Evolutionary conservation across 208 protist genomes (phyloP).

Genomic region (Borovskyia barvae): DNA sequence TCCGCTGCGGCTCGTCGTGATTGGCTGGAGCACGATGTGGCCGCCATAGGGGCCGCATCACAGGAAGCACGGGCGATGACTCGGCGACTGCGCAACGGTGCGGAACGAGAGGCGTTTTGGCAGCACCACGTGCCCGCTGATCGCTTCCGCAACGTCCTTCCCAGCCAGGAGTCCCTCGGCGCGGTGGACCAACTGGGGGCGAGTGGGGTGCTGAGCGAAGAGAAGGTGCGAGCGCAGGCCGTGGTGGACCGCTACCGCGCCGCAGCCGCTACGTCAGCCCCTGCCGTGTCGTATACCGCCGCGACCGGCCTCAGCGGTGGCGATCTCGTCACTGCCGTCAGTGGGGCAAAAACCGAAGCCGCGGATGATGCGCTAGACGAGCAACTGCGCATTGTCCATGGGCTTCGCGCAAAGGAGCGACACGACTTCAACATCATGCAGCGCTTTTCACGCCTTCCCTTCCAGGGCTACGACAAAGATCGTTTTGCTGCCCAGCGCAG

Average conservation of each 20-base stretch:
- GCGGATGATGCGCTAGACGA: constrained; percentile 54
- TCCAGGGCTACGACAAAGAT: constrained; percentile 88
- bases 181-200: constrained; percentile 50
- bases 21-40: constrained; percentile 67
- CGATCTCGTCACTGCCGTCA: constrained; percentile 23
- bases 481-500: constrained; percentile 68
- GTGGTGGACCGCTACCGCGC: constrained; percentile 51
- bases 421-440: constrained; percentile 81
- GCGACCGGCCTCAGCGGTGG: constrained; percentile 17
- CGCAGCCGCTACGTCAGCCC: constrained; percentile 7
- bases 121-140: constrained; percentile 22
- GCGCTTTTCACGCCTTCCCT: constrained; percentile 54
- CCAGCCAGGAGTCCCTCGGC: constrained; percentile 28
- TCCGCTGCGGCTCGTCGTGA: constrained; percentile 42
- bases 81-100: constrained; percentile 24
- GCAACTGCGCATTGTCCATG: constrained; percentile 66
- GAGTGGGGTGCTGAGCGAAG: constrained; percentile 49
- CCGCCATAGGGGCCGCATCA: constrained; percentile 18
- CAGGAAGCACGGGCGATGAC: constrained; percentile 29
- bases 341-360: background rate
- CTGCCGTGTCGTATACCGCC: constrained; percentile 19
- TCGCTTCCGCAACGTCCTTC: constrained; percentile 25
- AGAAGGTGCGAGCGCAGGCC: constrained; percentile 42
- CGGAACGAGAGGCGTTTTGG: constrained; percentile 43
- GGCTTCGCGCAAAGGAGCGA: constrained; percentile 78